Conservation (phyloP, 192 early-diverging fungal species). For the Backusella circina region DNA sequence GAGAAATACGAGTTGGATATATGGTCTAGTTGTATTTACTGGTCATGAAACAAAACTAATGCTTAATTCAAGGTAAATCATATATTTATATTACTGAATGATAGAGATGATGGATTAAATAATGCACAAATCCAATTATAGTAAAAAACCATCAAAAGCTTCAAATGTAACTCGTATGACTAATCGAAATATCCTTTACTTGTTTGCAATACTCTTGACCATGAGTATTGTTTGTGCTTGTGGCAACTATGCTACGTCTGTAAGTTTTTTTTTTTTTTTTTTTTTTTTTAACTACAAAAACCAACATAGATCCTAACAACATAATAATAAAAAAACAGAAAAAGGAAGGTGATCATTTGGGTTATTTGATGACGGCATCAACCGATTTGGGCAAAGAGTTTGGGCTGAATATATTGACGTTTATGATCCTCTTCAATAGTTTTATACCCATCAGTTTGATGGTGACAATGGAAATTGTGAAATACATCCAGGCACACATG, state of each 20-base stretch:
- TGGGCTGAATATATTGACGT: slow-evolving; percentile 89
- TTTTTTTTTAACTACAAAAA: no score
- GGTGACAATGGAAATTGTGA: slow-evolving; percentile 97
- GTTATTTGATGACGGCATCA: slow-evolving; percentile 40
- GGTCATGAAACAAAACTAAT: slow-evolving; percentile 97
- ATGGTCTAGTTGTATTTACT: slow-evolving; percentile 85
- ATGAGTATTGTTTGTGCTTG: slow-evolving; percentile 87
- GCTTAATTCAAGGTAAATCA: slow-evolving; percentile 64
- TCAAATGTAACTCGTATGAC: slow-evolving; percentile 38
- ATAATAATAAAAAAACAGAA: not conserved
- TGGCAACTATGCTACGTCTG: slow-evolving; percentile 65
- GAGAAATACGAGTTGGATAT: slow-evolving; percentile 94
- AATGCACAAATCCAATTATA: not conserved
- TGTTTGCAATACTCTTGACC: slow-evolving; percentile 84
- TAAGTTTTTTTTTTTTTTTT: no score
- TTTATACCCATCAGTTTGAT: slow-evolving; percentile 98
- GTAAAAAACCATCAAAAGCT: slow-evolving; percentile 38
- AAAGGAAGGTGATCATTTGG: slow-evolving; percentile 28
- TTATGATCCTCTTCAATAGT: slow-evolving; percentile 98
- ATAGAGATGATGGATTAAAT: no score
- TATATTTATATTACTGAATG: not conserved
- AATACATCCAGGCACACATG: slow-evolving; percentile 82
- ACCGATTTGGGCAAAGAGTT: slow-evolving; percentile 49
- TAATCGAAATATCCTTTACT: slow-evolving; percentile 80
- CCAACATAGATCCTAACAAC: no score